A percentile compares a stretch with the other conserved stretches of the same genome.
phyloP scores from a whole-genome alignment of 768 basidiomycete species.

The Crucibulum laeve region DNA sequence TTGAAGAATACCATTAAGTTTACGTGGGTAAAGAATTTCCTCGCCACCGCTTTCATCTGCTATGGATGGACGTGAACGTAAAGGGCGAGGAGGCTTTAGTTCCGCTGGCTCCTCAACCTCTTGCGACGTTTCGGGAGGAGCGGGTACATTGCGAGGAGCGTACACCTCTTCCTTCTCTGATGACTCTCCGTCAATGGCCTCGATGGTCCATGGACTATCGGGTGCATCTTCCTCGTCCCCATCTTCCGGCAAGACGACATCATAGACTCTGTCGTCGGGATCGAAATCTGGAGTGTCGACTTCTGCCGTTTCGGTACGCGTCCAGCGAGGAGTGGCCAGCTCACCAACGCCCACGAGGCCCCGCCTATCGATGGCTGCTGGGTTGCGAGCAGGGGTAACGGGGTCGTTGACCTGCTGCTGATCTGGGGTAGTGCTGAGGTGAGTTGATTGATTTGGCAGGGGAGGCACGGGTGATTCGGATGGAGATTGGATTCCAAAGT shows the following conservation, averaged over 20 bases:
- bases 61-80: constrained; percentile 60
- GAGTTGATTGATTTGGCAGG: constrained; percentile 34
- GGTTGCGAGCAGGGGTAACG: constrained; percentile 71
- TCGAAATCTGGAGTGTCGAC: constrained; percentile 25
- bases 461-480: constrained; percentile 62
- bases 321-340: constrained; percentile 94
- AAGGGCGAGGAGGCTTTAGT: constrained; percentile 34
- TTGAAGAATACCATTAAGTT: constrained; percentile 25
- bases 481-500: constrained; percentile 71
- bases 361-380: constrained; percentile 77
- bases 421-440: constrained; percentile 60
- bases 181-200: constrained; percentile 75
- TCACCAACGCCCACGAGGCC: constrained; percentile 94
- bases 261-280: constrained; percentile 30
- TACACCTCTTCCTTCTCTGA: constrained; percentile 72
- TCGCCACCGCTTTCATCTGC: constrained; percentile 87
- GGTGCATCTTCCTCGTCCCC: constrained; percentile 53
- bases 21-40: constrained; percentile 84
- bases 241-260: constrained; percentile 33
- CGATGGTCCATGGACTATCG: constrained; percentile 87
- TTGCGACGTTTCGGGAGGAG: too few relatives aligned
- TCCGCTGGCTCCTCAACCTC: constrained; percentile 43
- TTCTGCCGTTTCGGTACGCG: constrained; percentile 42
- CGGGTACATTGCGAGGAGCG: too few relatives aligned
- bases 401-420: constrained; percentile 46